Evolutionary conservation across 106 monocot species (phyloP).

Genomic region (Acorus gramineus): DNA sequence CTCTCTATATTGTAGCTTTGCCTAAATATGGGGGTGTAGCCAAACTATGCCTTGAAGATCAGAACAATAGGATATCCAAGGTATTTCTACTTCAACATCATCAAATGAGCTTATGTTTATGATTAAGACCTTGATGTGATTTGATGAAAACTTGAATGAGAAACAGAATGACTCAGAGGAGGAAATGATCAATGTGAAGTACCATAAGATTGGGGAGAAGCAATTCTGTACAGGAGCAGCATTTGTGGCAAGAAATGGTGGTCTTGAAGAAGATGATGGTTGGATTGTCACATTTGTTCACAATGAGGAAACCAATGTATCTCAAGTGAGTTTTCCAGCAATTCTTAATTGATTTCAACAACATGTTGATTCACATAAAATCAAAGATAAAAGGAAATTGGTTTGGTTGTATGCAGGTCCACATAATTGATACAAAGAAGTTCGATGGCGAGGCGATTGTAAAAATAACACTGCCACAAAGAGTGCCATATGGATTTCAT

Average conservation of each 20-base stretch:
- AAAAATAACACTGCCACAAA: slow-evolving; percentile 32
- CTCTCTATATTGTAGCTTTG: slow-evolving; percentile 14
- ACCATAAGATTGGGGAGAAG: slow-evolving; percentile 19
- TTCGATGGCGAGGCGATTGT: slow-evolving; percentile 25
- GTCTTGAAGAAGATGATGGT: slow-evolving; percentile 39
- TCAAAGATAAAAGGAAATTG: no score
- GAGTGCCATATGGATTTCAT: slow-evolving; percentile 52
- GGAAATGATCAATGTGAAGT: slow-evolving; percentile 16
- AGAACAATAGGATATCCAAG: slow-evolving; percentile 8
- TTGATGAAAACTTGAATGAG: neutral
- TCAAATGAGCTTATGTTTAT: no score
- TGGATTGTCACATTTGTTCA: slow-evolving; percentile 48
- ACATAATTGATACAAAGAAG: slow-evolving; percentile 29
- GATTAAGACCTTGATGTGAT: no score
- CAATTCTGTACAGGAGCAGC: slow-evolving; percentile 36
- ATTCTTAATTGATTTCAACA: no score
- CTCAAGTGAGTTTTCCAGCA: slow-evolving; percentile 25
- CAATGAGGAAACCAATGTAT: slow-evolving; percentile 28
- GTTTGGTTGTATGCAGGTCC: slow-evolving; percentile 18
- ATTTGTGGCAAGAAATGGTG: slow-evolving; percentile 26
- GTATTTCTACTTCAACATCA: neutral
- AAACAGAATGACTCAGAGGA: neutral
- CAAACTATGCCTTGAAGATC: slow-evolving; percentile 25
- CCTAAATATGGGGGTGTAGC: slow-evolving; percentile 31
- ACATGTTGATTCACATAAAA: no score